A percentile compares a stretch with the other conserved stretches of the same genome.
Conservation (phyloP, 2,329 filamentous ascomycete species). For the Nemania sp. region DNA sequence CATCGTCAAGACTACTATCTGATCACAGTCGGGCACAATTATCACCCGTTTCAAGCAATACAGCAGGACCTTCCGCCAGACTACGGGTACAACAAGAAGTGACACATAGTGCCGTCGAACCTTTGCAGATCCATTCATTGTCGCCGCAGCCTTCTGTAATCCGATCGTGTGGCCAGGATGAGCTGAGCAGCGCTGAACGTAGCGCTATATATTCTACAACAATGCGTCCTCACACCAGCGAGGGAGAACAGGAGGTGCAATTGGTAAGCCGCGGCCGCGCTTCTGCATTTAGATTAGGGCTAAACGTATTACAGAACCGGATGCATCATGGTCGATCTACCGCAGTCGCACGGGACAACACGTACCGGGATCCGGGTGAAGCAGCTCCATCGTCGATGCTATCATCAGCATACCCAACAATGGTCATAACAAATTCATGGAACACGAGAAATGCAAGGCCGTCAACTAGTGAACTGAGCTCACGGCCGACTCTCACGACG, state of each 20-base stretch:
- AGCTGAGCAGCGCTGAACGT: neutral
- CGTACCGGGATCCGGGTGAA: neutral
- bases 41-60: neutral
- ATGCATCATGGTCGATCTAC: neutral
- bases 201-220: neutral
- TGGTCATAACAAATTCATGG: neutral
- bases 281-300: neutral
- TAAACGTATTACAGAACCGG: constrained; percentile 21
- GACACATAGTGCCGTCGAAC: neutral
- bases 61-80: neutral
- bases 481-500: neutral
- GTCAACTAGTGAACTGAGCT: neutral
- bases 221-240: neutral
- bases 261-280: constrained; percentile 19
- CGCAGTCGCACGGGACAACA: neutral
- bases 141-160: neutral
- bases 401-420: neutral
- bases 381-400: neutral
- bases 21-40: constrained; percentile 7
- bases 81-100: neutral
- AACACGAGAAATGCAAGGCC: neutral
- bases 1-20: neutral
- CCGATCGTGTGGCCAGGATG: constrained; percentile 14
- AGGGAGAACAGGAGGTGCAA: neutral
- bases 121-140: neutral